Conservation (phyloP, 768 basidiomycete genomes). For the Boletus speciosus region DNA sequence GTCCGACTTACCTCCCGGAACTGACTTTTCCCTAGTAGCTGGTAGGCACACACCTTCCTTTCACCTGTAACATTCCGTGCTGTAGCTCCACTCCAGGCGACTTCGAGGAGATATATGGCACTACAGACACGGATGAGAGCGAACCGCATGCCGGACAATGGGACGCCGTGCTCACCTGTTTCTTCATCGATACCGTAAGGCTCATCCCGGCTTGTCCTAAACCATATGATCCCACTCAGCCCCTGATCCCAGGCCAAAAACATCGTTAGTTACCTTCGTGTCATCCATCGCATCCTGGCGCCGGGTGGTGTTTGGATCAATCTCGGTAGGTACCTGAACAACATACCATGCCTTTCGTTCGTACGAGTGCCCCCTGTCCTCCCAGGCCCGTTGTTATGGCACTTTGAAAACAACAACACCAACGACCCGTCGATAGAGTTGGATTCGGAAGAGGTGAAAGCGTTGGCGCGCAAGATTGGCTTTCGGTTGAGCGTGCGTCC, state of each 20-base stretch:
- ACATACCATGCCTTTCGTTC: not conserved
- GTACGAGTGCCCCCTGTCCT: not conserved
- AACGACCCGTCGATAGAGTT: conserved; percentile 85
- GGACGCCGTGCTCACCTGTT: conserved; percentile 91
- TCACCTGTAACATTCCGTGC: not conserved
- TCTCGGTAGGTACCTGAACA: conserved; percentile 36
- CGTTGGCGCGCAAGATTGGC: conserved; percentile 66
- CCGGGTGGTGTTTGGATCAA: conserved; percentile 94
- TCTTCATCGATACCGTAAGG: conserved; percentile 92
- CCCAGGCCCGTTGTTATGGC: conserved; percentile 90
- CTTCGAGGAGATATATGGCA: conserved; percentile 88
- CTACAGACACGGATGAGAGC: conserved; percentile 42
- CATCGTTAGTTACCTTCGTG: conserved; percentile 84
- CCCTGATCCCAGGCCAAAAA: conserved; percentile 71
- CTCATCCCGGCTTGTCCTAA: not conserved
- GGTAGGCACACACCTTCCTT: conserved; percentile 41
- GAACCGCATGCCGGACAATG: conserved; percentile 76
- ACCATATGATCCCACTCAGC: not conserved
- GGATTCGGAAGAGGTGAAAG: conserved; percentile 84
- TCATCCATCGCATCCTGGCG: conserved; percentile 77
- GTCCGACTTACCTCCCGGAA: conserved; percentile 57
- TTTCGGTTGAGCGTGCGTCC: conserved; percentile 73
- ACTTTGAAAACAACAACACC: conserved; percentile 85
- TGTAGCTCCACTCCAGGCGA: conserved; percentile 51
- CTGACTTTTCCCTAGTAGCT: conserved; percentile 82